Percentiles rank a stretch among this genome's conserved stretches.
These are phyloP conservation scores for Talaromyces funiculosus DNA, from an alignment of 2,329 filamentous ascomycete genomes.

Conservation along the genomic window DNA sequence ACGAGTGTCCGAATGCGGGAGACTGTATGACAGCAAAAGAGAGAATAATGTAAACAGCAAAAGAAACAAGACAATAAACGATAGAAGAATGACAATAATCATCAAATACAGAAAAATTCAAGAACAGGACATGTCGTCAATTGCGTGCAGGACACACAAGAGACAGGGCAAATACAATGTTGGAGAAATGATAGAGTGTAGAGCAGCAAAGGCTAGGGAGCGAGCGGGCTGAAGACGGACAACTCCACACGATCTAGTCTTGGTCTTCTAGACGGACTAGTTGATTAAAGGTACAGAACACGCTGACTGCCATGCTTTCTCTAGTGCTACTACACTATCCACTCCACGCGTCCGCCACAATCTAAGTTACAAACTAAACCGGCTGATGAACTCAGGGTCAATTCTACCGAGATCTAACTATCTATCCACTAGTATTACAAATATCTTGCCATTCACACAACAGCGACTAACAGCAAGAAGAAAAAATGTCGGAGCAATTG, in stretches of 20 bases:
- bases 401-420: neutral
- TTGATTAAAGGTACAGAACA: too few species aligned
- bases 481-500: constrained; percentile 15
- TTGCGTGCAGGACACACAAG: neutral
- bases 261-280: too few species aligned
- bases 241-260: constrained; percentile 1
- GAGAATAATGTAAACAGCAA: neutral
- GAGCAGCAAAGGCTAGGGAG: neutral
- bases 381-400: neutral
- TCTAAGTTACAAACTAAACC: neutral
- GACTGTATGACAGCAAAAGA: neutral
- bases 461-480: neutral
- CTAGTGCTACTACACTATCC: neutral
- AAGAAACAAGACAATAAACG: neutral
- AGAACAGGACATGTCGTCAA: neutral
- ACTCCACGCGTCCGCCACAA: neutral
- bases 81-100: neutral
- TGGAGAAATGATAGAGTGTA: neutral
- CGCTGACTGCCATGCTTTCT: neutral
- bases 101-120: neutral
- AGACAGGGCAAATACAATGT: neutral
- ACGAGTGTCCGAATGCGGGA: neutral
- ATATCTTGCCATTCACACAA: neutral
- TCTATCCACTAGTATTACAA: neutral
- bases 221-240: neutral